Evolutionary conservation across 2,329 filamentous ascomycete genomes (phyloP).

Genomic region (Arthroderma sp.): DNA sequence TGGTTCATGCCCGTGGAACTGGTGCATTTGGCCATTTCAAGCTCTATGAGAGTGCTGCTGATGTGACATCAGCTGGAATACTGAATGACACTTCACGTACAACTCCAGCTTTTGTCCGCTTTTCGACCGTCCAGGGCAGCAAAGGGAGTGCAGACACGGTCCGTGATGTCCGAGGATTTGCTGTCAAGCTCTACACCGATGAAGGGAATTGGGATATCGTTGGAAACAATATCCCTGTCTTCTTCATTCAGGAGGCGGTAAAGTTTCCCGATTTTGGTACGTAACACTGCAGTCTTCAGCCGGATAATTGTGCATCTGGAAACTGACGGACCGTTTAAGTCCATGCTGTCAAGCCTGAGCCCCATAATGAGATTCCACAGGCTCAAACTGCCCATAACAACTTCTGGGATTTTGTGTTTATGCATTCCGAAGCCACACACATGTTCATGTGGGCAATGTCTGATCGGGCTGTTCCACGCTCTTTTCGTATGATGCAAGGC

Average conservation of each 20-base stretch:
- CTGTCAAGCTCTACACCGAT: constrained; percentile 62
- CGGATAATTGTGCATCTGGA: too few species aligned
- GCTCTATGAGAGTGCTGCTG: constrained; percentile 48
- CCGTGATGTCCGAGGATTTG: constrained; percentile 70
- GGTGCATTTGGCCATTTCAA: constrained; percentile 56
- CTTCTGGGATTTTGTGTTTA: constrained; percentile 61
- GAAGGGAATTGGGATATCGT: constrained; percentile 68
- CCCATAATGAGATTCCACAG: constrained; percentile 57
- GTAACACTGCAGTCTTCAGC: background rate
- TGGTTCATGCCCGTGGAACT: constrained; percentile 53
- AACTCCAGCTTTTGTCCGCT: constrained; percentile 55
- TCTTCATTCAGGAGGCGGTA: constrained; percentile 63
- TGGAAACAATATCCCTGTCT: constrained; percentile 62
- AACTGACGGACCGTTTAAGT: constrained; percentile 17
- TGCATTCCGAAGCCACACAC: constrained; percentile 59
- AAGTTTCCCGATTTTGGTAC: constrained; percentile 55
- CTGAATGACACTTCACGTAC: constrained; percentile 54
- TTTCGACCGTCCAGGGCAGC: constrained; percentile 65
- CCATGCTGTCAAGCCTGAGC: constrained; percentile 53
- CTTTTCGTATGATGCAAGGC: constrained; percentile 73
- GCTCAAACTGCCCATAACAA: constrained; percentile 60
- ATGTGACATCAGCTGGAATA: constrained; percentile 50
- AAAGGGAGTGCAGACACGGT: constrained; percentile 68
- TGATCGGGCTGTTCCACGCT: constrained; percentile 59
- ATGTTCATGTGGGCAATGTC: constrained; percentile 73